Evolutionary conservation across 2,329 filamentous ascomycete genomes (phyloP).

Genomic region (Exserohilum rostratum): DNA sequence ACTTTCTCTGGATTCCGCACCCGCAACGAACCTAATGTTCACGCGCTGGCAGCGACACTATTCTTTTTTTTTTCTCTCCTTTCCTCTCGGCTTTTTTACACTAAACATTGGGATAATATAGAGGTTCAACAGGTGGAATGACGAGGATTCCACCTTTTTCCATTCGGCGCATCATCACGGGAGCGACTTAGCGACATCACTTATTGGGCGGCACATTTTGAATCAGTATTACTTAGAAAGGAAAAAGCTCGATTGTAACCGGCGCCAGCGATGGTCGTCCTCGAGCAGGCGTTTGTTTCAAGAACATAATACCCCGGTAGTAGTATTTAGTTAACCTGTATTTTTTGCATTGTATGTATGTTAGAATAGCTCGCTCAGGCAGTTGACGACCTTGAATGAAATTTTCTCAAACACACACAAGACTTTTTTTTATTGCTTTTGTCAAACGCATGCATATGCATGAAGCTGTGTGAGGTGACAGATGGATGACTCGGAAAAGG

Average conservation of each 20-base stretch:
- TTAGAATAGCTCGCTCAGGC: constrained; percentile 19
- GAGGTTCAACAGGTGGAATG: constrained; percentile 14
- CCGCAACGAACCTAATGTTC: not conserved
- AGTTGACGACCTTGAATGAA: constrained; percentile 3
- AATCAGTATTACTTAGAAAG: constrained; percentile 26
- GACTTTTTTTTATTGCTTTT: not conserved
- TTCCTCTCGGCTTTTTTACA: not conserved
- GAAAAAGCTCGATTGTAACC: constrained; percentile 19
- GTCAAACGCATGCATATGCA: not conserved
- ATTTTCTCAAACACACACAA: constrained; percentile 3
- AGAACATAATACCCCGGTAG: constrained; percentile 32
- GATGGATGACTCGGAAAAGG: too few relatives aligned
- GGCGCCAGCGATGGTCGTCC: constrained; percentile 26
- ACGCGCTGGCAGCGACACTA: constrained; percentile 24
- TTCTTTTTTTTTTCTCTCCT: not conserved
- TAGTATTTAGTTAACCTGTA: constrained; percentile 4
- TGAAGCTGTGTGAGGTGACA: not conserved
- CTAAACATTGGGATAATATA: constrained; percentile 17
- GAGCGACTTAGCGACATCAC: constrained; percentile 16
- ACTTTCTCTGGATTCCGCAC: constrained; percentile 12
- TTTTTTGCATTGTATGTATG: constrained; percentile 12
- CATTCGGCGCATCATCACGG: constrained; percentile 20
- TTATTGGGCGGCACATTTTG: constrained; percentile 17
- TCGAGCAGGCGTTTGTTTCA: constrained; percentile 34
- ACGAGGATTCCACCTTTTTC: constrained; percentile 3